Evolutionary conservation across 352 stramenopile species (phyloP), one percentile per base, ranked within the genome.

Genomic region (Chloridella minuta): DNA sequence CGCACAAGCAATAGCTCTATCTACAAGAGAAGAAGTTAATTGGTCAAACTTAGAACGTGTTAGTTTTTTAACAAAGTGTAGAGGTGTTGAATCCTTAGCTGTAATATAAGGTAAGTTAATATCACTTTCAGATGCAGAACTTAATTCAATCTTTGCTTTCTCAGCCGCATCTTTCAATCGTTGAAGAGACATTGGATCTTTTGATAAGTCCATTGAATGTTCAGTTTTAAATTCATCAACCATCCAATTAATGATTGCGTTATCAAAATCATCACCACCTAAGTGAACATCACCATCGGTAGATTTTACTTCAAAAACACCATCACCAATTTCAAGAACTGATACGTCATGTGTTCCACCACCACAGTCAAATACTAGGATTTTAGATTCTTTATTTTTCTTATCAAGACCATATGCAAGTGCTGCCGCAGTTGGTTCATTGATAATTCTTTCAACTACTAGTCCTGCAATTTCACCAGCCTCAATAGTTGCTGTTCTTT

Each of bases 31-130:
- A 2, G 93, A 89, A 88, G 95, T 95, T 0, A 99, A 88, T 86
- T 95, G 90, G 89, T 99, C 96, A 87, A 98, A 98, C 86, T 97
- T 98, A 51, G 93, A 91, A 16, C 96, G 91, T 2, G 92, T 94
- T n/a, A 99, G 90, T 28, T 91, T 93, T 18, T 92, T 89, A 24
- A 87, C 90, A 86, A 94, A 94, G 88, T 96, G 28, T 28, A 21
- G 28, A 2, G 0, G 87, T 23, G 2, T 49, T 85, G 90, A 87
- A 0, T 86, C 86, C n/a, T 90, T 87, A 21, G 88, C 88, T 24
- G 92, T 87, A 10, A 87, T 89, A n/a, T 90, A 90, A 86, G 91
- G 89, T 2, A 92, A 88, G 40, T 91, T 88, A 66, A 91, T 88
- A 85, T 89, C 88, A 24, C 88, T 87, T 16, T 88, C 66, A 24